Conservation (phyloP, 371 early-diverging fungal genomes). For the Mucor mucedo region DNA sequence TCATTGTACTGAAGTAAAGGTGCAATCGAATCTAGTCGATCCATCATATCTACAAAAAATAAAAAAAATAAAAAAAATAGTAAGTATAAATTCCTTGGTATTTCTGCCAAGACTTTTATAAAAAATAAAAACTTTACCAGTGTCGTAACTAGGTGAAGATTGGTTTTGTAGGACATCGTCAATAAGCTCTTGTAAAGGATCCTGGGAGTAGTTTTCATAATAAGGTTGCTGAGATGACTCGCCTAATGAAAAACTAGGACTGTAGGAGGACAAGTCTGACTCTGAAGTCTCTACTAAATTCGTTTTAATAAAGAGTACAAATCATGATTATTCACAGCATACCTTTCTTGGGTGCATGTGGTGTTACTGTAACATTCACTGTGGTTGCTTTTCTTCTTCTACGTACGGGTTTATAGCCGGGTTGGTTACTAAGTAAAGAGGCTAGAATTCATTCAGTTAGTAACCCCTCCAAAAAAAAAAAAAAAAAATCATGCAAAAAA, state of each 20-base stretch:
- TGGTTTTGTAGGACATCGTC: conserved; percentile 51
- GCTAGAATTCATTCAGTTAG: conserved; percentile 10
- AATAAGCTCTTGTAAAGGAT: conserved; percentile 49
- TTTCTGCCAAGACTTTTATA: conserved; percentile 4
- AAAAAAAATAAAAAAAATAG: conserved; percentile 7
- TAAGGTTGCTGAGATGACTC: conserved; percentile 7
- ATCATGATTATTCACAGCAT: neutral
- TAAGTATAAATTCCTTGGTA: conserved; percentile 2
- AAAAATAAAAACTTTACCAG: conserved; percentile 35
- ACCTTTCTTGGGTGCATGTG: neutral
- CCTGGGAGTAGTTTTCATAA: neutral
- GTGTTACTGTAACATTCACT: neutral
- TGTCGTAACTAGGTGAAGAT: conserved; percentile 48
- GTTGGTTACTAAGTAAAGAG: conserved; percentile 45
- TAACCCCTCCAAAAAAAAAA: neutral
- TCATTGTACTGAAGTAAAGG: conserved; percentile 28
- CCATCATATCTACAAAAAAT: conserved; percentile 51
- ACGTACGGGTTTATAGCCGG: conserved; percentile 40
- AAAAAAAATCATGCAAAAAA: neutral
- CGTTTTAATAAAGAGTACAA: neutral
- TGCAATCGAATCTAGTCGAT: conserved; percentile 45
- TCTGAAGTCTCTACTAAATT: neutral
- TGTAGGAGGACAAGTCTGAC: conserved; percentile 27
- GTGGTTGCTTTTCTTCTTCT: conserved; percentile 32
- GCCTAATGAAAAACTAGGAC: conserved; percentile 17